phyloP scores from a whole-genome alignment of 495 filamentous ascomycete genomes.

The Penicillium paradoxum region DNA sequence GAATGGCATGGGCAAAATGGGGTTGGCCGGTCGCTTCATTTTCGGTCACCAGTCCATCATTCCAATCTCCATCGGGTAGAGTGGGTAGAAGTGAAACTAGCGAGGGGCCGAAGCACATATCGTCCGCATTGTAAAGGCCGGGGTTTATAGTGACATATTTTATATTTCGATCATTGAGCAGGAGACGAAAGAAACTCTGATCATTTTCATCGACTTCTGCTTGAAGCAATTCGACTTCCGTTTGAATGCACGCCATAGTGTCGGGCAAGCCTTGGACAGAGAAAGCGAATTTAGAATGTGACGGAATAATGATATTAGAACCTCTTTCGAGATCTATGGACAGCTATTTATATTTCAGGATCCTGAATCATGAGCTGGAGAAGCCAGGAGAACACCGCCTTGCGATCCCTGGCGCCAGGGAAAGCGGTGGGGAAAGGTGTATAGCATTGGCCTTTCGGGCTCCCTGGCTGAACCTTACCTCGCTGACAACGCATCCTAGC shows the following conservation, averaged over 20 bases:
- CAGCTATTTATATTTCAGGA: too few relatives aligned
- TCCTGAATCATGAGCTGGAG: too few relatives aligned
- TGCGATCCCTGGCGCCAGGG: too few relatives aligned
- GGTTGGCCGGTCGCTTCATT: slow-evolving; percentile 14
- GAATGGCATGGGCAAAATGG: slow-evolving; percentile 12
- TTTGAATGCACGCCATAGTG: slow-evolving; percentile 8
- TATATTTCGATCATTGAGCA: slow-evolving; percentile 22
- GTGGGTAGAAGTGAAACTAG: slow-evolving; percentile 17
- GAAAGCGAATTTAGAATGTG: too few relatives aligned
- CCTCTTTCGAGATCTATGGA: too few relatives aligned
- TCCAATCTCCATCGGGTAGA: slow-evolving; percentile 24
- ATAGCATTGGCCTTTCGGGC: too few relatives aligned
- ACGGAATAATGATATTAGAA: too few relatives aligned
- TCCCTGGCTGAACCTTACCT: too few relatives aligned
- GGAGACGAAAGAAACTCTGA: slow-evolving; percentile 26
- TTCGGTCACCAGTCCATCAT: slow-evolving; percentile 20
- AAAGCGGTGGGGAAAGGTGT: too few relatives aligned
- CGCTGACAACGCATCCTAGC: too few relatives aligned
- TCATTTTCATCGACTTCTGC: slow-evolving; percentile 26
- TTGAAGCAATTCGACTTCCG: slow-evolving; percentile 24
- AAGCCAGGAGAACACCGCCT: too few relatives aligned
- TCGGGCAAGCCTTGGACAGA: too few relatives aligned
- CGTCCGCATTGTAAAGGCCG: slow-evolving; percentile 26
- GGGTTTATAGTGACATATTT: slow-evolving; percentile 36
- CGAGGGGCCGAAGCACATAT: slow-evolving; percentile 32